phyloP scores from a whole-genome alignment of 2,329 filamentous ascomycete species.

The Cladophialophora bantiana region DNA sequence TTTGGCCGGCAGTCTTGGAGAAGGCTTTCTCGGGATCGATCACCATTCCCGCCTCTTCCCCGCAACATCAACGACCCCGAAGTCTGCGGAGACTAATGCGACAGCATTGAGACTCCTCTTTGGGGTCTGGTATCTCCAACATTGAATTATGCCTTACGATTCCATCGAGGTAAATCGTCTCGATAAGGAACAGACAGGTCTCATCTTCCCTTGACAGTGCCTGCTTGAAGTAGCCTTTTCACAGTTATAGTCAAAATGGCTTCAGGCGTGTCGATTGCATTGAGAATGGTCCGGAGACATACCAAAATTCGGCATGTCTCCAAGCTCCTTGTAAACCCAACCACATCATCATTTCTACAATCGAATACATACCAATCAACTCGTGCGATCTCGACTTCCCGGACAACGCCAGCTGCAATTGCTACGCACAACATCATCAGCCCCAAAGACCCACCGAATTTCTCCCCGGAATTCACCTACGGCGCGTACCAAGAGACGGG shows the following conservation, averaged over 20 bases:
- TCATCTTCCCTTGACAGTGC: neutral
- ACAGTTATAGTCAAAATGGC: neutral
- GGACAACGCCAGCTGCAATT: conserved; percentile 2
- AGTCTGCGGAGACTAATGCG: neutral
- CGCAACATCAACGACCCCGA: conserved; percentile 9
- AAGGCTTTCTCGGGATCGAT: conserved; percentile 1
- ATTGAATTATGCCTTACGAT: neutral
- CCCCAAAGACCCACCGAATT: conserved; percentile 12
- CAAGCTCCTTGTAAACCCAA: neutral
- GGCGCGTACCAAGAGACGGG: conserved; percentile 30
- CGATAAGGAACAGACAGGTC: neutral
- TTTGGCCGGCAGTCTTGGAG: conserved; percentile 11
- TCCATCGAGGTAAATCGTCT: neutral
- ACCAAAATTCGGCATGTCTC: neutral
- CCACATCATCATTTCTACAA: neutral
- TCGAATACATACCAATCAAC: neutral
- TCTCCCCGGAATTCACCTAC: conserved; percentile 26
- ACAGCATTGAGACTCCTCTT: neutral
- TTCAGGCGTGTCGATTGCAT: neutral
- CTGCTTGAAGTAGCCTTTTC: neutral
- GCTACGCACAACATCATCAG: conserved; percentile 8
- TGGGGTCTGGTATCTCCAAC: neutral
- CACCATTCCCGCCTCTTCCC: neutral
- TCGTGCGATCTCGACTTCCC: conserved; percentile 9
- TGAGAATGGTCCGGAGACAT: neutral